phyloP scores from a whole-genome alignment of 2,329 filamentous ascomycete genomes.

The Talaromyces atroroseus region DNA sequence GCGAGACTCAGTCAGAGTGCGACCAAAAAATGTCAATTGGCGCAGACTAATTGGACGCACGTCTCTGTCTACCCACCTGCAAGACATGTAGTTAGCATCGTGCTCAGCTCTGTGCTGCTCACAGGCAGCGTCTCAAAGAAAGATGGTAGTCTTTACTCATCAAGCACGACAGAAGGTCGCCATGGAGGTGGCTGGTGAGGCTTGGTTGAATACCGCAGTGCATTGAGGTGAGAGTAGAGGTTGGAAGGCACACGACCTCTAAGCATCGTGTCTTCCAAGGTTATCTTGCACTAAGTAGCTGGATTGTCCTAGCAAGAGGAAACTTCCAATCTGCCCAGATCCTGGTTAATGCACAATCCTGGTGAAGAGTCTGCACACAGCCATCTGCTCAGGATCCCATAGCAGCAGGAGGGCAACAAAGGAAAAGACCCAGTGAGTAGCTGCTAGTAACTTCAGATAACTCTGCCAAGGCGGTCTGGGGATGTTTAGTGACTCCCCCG shows the following conservation, averaged over 20 bases:
- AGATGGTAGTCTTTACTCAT: slow-evolving; percentile 46
- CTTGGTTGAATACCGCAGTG: slow-evolving; percentile 24
- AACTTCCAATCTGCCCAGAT: slow-evolving; percentile 1
- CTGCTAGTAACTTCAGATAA: background rate
- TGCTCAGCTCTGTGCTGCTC: no score
- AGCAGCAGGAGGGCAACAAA: background rate
- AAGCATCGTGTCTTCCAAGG: slow-evolving; percentile 35
- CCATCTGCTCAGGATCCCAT: background rate
- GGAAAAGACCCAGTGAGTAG: background rate
- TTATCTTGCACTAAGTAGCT: slow-evolving; percentile 22
- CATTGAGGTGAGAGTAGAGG: slow-evolving; percentile 22
- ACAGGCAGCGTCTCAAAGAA: background rate
- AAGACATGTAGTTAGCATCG: slow-evolving; percentile 15
- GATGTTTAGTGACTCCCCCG: background rate
- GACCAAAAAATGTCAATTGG: slow-evolving; percentile 94
- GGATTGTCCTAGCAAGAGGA: slow-evolving; percentile 16
- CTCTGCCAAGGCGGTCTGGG: slow-evolving; percentile 11
- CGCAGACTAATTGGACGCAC: slow-evolving; percentile 92
- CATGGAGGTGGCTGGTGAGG: slow-evolving; percentile 46
- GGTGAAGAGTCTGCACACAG: slow-evolving; percentile 1
- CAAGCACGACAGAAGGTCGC: slow-evolving; percentile 54
- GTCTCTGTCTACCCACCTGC: slow-evolving; percentile 86
- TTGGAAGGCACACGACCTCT: slow-evolving; percentile 30
- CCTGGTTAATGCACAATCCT: slow-evolving; percentile 2
- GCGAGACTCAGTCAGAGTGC: slow-evolving; percentile 82